Evolutionary conservation across 108 stramenopile genomes (phyloP), one percentile per base, ranked within the genome.

Genomic region (Skeletonema costatum): DNA sequence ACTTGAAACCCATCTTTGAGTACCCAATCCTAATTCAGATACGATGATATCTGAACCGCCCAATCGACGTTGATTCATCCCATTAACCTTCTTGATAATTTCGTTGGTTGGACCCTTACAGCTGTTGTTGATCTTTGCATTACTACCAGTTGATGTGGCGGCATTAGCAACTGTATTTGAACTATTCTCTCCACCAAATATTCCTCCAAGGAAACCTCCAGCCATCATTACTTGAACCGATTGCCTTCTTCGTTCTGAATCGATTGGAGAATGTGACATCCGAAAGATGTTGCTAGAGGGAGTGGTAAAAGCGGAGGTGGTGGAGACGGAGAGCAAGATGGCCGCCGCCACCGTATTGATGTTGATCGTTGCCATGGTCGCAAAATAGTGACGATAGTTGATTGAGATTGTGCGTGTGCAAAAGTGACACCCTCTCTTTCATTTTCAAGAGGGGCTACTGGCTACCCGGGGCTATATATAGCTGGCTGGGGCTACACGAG

Each of bases 1-100:
- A 1, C 78, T 56, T 7, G 88, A 89, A 3, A 87, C 90, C 91
- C 91, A 95, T 25, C 91, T 89, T 66, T 92, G 91, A 4, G 94
- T 91, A 0, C 94, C 94, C 25, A 95, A 62, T 11, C 94, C 91
- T 2, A 92, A 71, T 70, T 92, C 94, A 31, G 85, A 86, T 14
- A 95, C 94, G 5, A 92, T 50, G 73, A 95, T 92, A 66, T 95
- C 94, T 4, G 88, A 88, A 35, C 88, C 88, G 46, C 94, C 94
- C 16, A 95, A 75, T 2, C 94, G 75, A 31, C 92, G 84, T 21
- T 81, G 88, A 56, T 88, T 89, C 83, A 92, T 92, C 25, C 91
- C 91, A 75, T 95, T 89, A 31, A 92, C 91, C 38, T 73, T 68
- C 63, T 87, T 90, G 60, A 86, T 76, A 10, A 93, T 66, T 71